Evolutionary conservation across 2,329 filamentous ascomycete species (phyloP), one percentile per base, ranked within the genome.

Genomic region (Aspergillus candidus): DNA sequence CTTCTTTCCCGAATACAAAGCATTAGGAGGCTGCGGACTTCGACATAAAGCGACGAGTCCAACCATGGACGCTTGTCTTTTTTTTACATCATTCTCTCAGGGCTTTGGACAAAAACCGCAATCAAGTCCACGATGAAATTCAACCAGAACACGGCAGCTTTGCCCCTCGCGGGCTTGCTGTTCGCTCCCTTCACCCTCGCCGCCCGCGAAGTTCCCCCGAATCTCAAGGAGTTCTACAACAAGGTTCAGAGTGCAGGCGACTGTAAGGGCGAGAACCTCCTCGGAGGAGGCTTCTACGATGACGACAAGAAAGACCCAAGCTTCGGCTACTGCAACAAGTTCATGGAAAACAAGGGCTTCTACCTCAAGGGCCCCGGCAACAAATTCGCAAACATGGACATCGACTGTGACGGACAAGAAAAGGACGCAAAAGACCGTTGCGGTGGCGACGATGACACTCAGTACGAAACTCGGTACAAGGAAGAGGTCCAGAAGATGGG

Each of bases 311-410:
- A 40, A 18, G 32, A 36, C 8, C 40, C 32, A 2, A 34, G 33
- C 11, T 50, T 37, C 35, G 38, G 41, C 30, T 53, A 51, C 51
- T 55, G 51, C 38, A 35, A 41, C 10, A 36, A 32, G 4, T 33
- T 44, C 46, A 17, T 49, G 37, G 18, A 18, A 38, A 38, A 43
- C 37, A 13, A 32, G 14, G 38, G 42, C 17, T 27, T 53, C 43
- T 37, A 48, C 42, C 33, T 49, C 42, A 47, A 50, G 13, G 36
- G 41, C 7, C 36, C 41, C 7, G 41, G 41, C 11, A 27, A 17
- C 3, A 13, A 42, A 3, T 35, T 48, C 2, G 41, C 48, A 4
- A 47, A 53, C 32, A 56, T 51, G 50, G 53, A 56, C 42, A 46
- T 51, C 17, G 50, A 48, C 40, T 52, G 47, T 35, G 46, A 54